Percentiles rank a stretch among this genome's conserved stretches.
Conservation (phyloP, 352 stramenopile genomes). For the Phytophthora pinifolia region DNA sequence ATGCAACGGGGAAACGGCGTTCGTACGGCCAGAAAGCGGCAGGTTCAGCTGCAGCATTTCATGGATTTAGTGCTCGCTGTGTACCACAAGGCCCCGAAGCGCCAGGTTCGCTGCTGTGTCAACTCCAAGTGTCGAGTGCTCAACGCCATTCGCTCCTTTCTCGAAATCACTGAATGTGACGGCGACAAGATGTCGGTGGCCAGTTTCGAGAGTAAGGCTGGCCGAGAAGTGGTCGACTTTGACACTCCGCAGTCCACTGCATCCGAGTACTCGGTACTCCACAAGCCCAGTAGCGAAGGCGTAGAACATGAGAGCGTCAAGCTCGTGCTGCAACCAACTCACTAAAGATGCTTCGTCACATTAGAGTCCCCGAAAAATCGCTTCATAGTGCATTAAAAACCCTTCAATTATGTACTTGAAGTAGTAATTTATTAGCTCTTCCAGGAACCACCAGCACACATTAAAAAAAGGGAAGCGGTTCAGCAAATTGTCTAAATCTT, state of each 20-base stretch:
- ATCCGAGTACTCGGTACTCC: slow-evolving; percentile 1
- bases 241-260: slow-evolving; percentile 20
- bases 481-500: too few relatives aligned
- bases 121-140: slow-evolving; percentile 52
- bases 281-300: slow-evolving; percentile 7
- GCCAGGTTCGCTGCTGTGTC: slow-evolving; percentile 60
- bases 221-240: slow-evolving; percentile 21
- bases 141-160: slow-evolving; percentile 46
- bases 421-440: too few relatives aligned
- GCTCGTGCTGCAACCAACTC: slow-evolving; percentile 41
- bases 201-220: slow-evolving; percentile 15
- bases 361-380: too few relatives aligned
- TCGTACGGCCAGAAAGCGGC: slow-evolving; percentile 38
- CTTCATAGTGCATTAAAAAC: too few relatives aligned
- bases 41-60: slow-evolving; percentile 52
- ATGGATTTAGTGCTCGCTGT: slow-evolving; percentile 49
- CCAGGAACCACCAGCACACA: too few relatives aligned
- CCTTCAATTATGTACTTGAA: too few relatives aligned
- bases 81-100: slow-evolving; percentile 45
- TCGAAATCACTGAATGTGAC: slow-evolving; percentile 36
- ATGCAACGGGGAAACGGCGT: slow-evolving; percentile 28
- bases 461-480: too few relatives aligned
- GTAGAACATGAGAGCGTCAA: slow-evolving; percentile 16
- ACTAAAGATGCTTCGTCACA: slow-evolving; percentile 38
- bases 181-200: slow-evolving; percentile 25